A percentile compares a stretch with the other conserved stretches of the same genome.
phyloP scores from a whole-genome alignment of 768 basidiomycete genomes.

The Gelatoporia subvermispora region DNA sequence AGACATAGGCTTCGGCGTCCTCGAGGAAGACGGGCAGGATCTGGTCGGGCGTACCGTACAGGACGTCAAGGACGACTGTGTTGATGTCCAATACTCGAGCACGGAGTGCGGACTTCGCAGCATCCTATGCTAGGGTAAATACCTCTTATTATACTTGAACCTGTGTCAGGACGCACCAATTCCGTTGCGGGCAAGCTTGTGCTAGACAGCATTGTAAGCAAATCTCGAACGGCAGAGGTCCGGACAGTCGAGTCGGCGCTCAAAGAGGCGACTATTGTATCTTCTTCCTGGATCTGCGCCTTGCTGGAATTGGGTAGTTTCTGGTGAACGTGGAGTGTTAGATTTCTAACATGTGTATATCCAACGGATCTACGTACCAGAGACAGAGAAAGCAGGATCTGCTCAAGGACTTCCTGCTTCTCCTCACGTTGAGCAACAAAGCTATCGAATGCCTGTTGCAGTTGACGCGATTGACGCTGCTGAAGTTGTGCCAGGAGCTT shows the following conservation, averaged over 20 bases:
- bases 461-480: constrained; percentile 55
- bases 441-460: constrained; percentile 39
- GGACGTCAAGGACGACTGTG: constrained; percentile 51
- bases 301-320: background rate
- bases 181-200: constrained; percentile 32
- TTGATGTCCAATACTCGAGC: constrained; percentile 67
- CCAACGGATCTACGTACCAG: constrained; percentile 32
- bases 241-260: constrained; percentile 61
- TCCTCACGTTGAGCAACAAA: constrained; percentile 27
- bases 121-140: constrained; percentile 33
- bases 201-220: constrained; percentile 38
- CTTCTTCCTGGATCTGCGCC: background rate
- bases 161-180: constrained; percentile 33
- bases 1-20: constrained; percentile 41
- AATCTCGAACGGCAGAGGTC: constrained; percentile 49
- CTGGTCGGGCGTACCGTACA: constrained; percentile 52
- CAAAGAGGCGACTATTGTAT: constrained; percentile 46
- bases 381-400: constrained; percentile 55
- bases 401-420: constrained; percentile 41
- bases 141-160: too few relatives aligned
- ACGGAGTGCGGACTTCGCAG: constrained; percentile 58
- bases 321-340: background rate
- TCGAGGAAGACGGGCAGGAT: constrained; percentile 43
- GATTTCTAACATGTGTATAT: too few relatives aligned
- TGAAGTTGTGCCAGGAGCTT: constrained; percentile 51